Percentiles rank a stretch among this genome's conserved stretches.
Conservation (phyloP, 805 yeast genomes). For the Naumovozyma castellii region DNA sequence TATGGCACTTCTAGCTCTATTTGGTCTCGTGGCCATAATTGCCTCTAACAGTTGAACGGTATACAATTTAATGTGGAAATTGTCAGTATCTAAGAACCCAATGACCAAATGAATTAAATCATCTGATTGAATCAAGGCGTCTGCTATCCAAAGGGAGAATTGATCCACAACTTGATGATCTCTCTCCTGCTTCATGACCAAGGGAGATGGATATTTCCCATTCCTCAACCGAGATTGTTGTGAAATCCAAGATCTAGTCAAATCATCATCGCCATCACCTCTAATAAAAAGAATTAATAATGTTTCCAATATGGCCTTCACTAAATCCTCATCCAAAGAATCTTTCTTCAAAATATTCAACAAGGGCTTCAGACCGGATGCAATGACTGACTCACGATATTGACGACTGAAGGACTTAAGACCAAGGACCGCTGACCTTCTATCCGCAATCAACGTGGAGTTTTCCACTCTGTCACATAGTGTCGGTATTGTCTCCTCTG, state of each 20-base stretch:
- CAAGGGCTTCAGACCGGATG: constrained; percentile 71
- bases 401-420: constrained; percentile 82
- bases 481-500: constrained; percentile 78
- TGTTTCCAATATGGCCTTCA: constrained; percentile 78
- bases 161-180: constrained; percentile 58
- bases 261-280: constrained; percentile 51
- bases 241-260: constrained; percentile 62
- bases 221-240: constrained; percentile 64
- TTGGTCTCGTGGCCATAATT: constrained; percentile 64
- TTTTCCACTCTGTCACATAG: constrained; percentile 80
- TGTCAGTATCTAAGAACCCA: constrained; percentile 44
- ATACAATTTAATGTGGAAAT: constrained; percentile 73
- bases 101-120: constrained; percentile 36
- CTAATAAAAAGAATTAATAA: constrained; percentile 70
- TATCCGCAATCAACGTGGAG: constrained; percentile 71
- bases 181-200: constrained; percentile 43
- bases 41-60: constrained; percentile 81
- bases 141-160: constrained; percentile 90
- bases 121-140: constrained; percentile 65
- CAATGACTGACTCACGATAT: constrained; percentile 82
- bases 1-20: constrained; percentile 62
- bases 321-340: constrained; percentile 56
- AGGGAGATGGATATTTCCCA: constrained; percentile 73
- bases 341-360: constrained; percentile 59
- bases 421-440: constrained; percentile 85